These are phyloP conservation scores for Xylaria sp. DNA, from an alignment of 2,329 filamentous ascomycete species.

Conservation along the genomic window DNA sequence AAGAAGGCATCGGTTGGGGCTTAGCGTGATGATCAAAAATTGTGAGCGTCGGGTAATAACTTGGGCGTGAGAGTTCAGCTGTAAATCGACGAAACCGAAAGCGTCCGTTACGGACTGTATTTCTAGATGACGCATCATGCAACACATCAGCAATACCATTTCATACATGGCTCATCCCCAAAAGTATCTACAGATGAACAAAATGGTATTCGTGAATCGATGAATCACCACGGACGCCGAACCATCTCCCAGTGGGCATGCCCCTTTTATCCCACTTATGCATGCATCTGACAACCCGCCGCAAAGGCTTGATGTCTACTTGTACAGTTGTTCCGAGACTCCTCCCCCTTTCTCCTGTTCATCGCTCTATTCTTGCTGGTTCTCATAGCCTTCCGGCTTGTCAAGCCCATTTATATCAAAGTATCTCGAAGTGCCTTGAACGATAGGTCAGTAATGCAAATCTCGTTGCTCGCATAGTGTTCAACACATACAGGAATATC, in stretches of 20 bases:
- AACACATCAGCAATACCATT: conserved; percentile 21
- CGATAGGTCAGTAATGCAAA: conserved; percentile 6
- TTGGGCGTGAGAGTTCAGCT: not conserved
- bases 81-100: not conserved
- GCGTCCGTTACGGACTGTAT: conserved; percentile 18
- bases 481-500: conserved; percentile 81
- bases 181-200: conserved; percentile 29
- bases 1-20: conserved; percentile 71
- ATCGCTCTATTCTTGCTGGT: conserved; percentile 56
- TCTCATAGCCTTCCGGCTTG: conserved; percentile 85
- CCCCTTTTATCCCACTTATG: conserved; percentile 14
- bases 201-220: conserved; percentile 27
- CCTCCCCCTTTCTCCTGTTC: conserved; percentile 10
- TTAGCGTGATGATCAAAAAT: conserved; percentile 8
- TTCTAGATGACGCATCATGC: conserved; percentile 17
- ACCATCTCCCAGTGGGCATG: conserved; percentile 23
- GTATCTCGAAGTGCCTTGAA: conserved; percentile 77
- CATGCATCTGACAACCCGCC: conserved; percentile 25
- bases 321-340: conserved; percentile 14
- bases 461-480: not conserved
- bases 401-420: conserved; percentile 80
- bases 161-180: conserved; percentile 16
- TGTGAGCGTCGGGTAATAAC: not conserved
- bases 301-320: conserved; percentile 24
- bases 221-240: conserved; percentile 32